phyloP scores from a whole-genome alignment of 129 eudicot genomes.

The Erigeron canadensis region DNA sequence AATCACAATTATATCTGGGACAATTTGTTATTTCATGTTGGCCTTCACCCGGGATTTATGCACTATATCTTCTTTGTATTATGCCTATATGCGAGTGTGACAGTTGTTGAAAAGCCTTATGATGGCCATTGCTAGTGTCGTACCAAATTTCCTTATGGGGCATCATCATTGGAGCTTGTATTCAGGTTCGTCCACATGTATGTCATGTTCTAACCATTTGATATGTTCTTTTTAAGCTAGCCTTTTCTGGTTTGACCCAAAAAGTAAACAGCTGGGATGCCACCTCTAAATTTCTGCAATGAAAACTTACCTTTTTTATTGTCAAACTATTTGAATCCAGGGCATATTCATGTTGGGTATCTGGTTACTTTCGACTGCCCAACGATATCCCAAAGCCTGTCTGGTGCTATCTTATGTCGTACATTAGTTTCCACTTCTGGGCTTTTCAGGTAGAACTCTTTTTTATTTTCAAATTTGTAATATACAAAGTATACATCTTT shows the following conservation, averaged over 20 bases:
- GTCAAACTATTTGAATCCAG: slow-evolving; percentile 24
- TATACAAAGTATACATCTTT: neutral
- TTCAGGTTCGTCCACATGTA: slow-evolving; percentile 54
- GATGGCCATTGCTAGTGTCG: slow-evolving; percentile 98
- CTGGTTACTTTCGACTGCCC: slow-evolving; percentile 97
- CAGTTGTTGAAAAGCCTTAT: slow-evolving; percentile 98
- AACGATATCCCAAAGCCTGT: slow-evolving; percentile 94
- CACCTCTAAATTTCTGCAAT: neutral
- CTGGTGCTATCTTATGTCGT: slow-evolving; percentile 99
- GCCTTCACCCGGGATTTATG: slow-evolving; percentile 76
- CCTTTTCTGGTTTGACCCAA: too few species aligned
- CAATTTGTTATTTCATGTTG: slow-evolving; percentile 90
- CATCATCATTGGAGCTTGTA: slow-evolving; percentile 95
- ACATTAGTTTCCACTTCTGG: slow-evolving; percentile 98
- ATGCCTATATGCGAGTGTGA: slow-evolving; percentile 95
- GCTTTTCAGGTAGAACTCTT: slow-evolving; percentile 83
- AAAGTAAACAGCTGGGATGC: too few species aligned
- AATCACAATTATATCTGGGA: slow-evolving; percentile 86
- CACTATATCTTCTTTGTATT: slow-evolving; percentile 95
- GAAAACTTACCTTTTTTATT: neutral
- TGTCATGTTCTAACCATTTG: neutral
- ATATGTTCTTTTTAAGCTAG: neutral
- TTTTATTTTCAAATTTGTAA: neutral
- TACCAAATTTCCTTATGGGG: slow-evolving; percentile 99
- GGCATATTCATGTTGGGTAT: slow-evolving; percentile 97